These are phyloP conservation scores for Cercospora sp. DNA, from an alignment of 2,329 filamentous ascomycete species.

Conservation along the genomic window DNA sequence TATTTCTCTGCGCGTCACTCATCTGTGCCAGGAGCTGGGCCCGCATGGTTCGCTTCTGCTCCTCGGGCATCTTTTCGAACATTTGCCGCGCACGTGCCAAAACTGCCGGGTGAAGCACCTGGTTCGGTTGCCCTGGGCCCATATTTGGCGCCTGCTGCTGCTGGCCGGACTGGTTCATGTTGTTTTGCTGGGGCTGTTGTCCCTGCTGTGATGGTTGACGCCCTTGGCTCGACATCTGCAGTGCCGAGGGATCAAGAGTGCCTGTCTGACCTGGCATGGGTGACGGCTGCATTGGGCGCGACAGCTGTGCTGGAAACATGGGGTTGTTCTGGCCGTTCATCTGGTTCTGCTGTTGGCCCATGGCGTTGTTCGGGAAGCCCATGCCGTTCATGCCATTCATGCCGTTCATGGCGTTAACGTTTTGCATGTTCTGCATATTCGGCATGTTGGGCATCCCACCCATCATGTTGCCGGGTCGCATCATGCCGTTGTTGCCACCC, in stretches of 20 bases:
- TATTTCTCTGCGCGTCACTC: conserved; percentile 27
- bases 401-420: conserved; percentile 24
- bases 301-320: conserved; percentile 32
- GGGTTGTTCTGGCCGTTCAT: conserved; percentile 29
- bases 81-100: conserved; percentile 25
- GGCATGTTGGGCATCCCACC: conserved; percentile 29
- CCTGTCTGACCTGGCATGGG: conserved; percentile 27
- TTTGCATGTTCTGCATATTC: conserved; percentile 39
- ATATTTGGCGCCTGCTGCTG: conserved; percentile 23
- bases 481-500: conserved; percentile 21
- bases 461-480: conserved; percentile 37
- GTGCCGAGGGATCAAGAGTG: conserved; percentile 32
- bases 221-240: conserved; percentile 25
- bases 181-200: conserved; percentile 24
- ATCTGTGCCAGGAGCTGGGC: conserved; percentile 27
- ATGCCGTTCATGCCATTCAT: conserved; percentile 29
- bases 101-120: conserved; percentile 19
- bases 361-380: conserved; percentile 20
- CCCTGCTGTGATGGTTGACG: conserved; percentile 28
- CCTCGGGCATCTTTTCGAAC: conserved; percentile 31
- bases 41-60: conserved; percentile 29
- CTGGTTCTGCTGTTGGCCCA: conserved; percentile 26
- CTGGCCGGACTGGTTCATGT: conserved; percentile 22
- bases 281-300: conserved; percentile 35
- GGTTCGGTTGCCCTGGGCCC: conserved; percentile 19